phyloP scores from a whole-genome alignment of 2,329 filamentous ascomycete species.

The Reticulascus tulasneorum region DNA sequence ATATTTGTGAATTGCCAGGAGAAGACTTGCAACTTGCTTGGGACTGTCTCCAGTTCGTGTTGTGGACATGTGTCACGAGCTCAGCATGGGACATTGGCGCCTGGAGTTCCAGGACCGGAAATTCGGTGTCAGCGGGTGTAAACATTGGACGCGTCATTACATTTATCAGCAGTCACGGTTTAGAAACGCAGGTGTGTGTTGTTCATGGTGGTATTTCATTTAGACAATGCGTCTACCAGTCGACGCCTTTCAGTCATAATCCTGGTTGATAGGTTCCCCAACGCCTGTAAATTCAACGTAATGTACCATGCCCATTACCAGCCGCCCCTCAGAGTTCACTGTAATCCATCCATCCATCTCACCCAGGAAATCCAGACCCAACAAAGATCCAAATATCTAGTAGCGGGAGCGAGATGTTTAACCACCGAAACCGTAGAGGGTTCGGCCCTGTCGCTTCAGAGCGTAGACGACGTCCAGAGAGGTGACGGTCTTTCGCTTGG shows the following conservation, averaged over 20 bases:
- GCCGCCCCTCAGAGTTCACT: not conserved
- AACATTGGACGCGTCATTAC: no score
- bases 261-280: slow-evolving; percentile 19
- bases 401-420: slow-evolving; percentile 44
- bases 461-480: slow-evolving; percentile 66
- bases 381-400: not conserved
- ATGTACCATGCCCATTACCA: slow-evolving; percentile 13
- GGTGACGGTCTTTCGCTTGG: slow-evolving; percentile 77
- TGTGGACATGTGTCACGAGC: no score
- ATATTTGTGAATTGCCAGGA: slow-evolving; percentile 58
- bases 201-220: slow-evolving; percentile 18
- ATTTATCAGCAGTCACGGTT: slow-evolving; percentile 1
- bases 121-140: no score
- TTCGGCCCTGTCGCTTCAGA: slow-evolving; percentile 67
- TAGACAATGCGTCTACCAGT: slow-evolving; percentile 16
- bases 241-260: slow-evolving; percentile 17
- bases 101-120: no score
- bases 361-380: slow-evolving; percentile 4
- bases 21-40: not conserved
- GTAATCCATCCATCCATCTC: not conserved
- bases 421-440: slow-evolving; percentile 87
- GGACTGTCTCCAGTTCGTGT: not conserved
- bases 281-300: slow-evolving; percentile 20
- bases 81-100: no score
- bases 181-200: not conserved